Percentiles rank a stretch among this genome's conserved stretches.
These are phyloP conservation scores for Verticillium nonalfalfae DNA, from an alignment of 2,329 filamentous ascomycete genomes.

Conservation along the genomic window DNA sequence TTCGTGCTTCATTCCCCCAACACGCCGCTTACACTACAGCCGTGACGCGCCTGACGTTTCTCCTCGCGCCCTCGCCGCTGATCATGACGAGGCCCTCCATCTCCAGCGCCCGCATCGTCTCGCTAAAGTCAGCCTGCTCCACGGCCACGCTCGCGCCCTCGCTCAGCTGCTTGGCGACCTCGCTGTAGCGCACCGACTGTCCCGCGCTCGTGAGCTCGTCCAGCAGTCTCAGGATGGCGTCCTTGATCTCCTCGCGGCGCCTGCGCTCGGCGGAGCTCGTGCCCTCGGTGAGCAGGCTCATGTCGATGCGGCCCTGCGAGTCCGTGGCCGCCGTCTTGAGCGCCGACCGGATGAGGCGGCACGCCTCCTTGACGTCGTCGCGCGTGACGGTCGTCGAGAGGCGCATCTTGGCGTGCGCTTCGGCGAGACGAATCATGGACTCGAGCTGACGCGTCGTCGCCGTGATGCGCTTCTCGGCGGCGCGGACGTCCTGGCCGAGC, in stretches of 20 bases:
- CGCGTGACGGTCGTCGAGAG: slow-evolving; percentile 69
- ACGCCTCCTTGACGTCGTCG: slow-evolving; percentile 82
- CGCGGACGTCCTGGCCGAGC: slow-evolving; percentile 79
- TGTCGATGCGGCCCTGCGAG: slow-evolving; percentile 86
- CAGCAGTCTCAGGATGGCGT: slow-evolving; percentile 64
- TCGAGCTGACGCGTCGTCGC: slow-evolving; percentile 95
- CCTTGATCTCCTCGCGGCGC: slow-evolving; percentile 77
- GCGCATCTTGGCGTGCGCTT: slow-evolving; percentile 98
- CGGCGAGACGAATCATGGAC: slow-evolving; percentile 94
- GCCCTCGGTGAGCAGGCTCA: slow-evolving; percentile 93
- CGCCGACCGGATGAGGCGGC: slow-evolving; percentile 86
- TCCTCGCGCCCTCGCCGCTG: slow-evolving; percentile 76
- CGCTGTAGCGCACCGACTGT: slow-evolving; percentile 67
- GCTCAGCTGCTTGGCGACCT: slow-evolving; percentile 65
- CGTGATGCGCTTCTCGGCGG: slow-evolving; percentile 91
- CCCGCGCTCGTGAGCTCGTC: slow-evolving; percentile 72
- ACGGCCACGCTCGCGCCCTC: slow-evolving; percentile 67
- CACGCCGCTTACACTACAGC: slow-evolving; percentile 27
- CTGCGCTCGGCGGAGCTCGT: slow-evolving; percentile 82
- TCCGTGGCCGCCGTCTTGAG: slow-evolving; percentile 98
- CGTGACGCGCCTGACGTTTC: slow-evolving; percentile 71
- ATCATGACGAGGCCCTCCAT: slow-evolving; percentile 78
- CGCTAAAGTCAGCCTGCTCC: slow-evolving; percentile 74
- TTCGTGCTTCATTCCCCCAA: not conserved
- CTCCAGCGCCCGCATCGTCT: slow-evolving; percentile 74